A percentile compares a stretch with the other conserved stretches of the same genome.
These are phyloP conservation scores for Metarhizium robertsii DNA, from an alignment of 2,329 filamentous ascomycete species.

Conservation along the genomic window DNA sequence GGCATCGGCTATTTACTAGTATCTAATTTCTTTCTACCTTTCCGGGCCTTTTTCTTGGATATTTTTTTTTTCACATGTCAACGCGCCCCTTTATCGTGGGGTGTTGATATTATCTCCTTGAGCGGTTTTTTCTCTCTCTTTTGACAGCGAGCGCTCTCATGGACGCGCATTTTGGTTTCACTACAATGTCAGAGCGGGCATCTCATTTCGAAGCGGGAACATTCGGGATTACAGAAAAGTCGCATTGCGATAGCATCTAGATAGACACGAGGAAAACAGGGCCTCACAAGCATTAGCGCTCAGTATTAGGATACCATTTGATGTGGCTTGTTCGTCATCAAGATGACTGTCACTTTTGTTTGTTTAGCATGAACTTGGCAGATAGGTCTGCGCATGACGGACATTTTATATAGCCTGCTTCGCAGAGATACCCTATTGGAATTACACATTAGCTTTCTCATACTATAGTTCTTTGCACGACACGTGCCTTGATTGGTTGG, in stretches of 20 bases:
- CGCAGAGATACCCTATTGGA: slow-evolving; percentile 1
- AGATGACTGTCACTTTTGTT: background rate
- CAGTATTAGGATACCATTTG: slow-evolving; percentile 7
- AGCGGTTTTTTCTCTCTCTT: background rate
- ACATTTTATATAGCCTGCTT: slow-evolving; percentile 2
- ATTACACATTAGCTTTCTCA: background rate
- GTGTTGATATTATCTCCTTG: background rate
- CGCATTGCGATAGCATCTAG: background rate
- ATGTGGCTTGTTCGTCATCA: slow-evolving; percentile 1
- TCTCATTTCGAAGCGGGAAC: background rate
- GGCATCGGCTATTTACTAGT: too few species aligned
- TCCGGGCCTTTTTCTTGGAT: background rate
- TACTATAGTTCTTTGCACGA: background rate
- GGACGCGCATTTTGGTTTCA: background rate
- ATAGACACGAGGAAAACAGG: background rate
- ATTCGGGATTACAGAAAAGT: background rate
- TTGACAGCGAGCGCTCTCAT: background rate
- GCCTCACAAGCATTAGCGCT: background rate
- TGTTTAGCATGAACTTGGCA: background rate
- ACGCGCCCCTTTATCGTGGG: background rate
- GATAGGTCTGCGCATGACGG: slow-evolving; percentile 3
- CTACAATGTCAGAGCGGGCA: background rate
- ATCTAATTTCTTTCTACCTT: background rate
- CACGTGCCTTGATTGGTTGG: background rate
- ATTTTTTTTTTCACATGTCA: background rate